phyloP scores from a whole-genome alignment of 257 asterid genomes.

The Primulina eburnea region DNA sequence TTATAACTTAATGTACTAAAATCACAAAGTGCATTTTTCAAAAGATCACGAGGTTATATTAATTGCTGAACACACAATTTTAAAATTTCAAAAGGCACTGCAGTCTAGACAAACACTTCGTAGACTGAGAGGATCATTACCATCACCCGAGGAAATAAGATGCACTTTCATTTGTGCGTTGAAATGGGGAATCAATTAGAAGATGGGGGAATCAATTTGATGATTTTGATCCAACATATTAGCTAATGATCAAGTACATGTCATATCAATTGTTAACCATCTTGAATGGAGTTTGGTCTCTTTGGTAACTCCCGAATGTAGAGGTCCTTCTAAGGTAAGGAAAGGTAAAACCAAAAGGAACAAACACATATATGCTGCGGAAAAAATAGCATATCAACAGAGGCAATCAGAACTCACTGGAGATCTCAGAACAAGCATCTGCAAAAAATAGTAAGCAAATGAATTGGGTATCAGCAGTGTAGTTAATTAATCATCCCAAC shows the following conservation, averaged over 20 bases:
- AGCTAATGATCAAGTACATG: neutral
- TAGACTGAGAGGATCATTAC: conserved; percentile 3
- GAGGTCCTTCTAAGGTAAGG: conserved; percentile 10
- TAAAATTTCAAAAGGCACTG: neutral
- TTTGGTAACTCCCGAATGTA: neutral
- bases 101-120: neutral
- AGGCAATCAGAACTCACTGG: conserved; percentile 56
- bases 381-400: conserved; percentile 23
- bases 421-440: conserved; percentile 58
- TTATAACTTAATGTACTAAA: conserved; percentile 12
- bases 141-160: conserved; percentile 1
- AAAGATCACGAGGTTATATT: neutral
- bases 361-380: conserved; percentile 2
- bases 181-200: neutral
- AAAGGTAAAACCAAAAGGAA: neutral
- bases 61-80: conserved; percentile 13
- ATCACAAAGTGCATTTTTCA: conserved; percentile 9
- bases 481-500: conserved; percentile 10
- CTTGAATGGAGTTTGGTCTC: conserved; percentile 12
- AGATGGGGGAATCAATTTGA: conserved; percentile 14
- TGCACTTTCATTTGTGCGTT: conserved; percentile 17
- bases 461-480: conserved; percentile 1
- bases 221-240: conserved; percentile 16
- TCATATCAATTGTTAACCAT: neutral
- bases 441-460: conserved; percentile 31